These are phyloP conservation scores for Rhodamnia rubescens DNA, from an alignment of 345 rosid genomes.

Conservation along the genomic window DNA sequence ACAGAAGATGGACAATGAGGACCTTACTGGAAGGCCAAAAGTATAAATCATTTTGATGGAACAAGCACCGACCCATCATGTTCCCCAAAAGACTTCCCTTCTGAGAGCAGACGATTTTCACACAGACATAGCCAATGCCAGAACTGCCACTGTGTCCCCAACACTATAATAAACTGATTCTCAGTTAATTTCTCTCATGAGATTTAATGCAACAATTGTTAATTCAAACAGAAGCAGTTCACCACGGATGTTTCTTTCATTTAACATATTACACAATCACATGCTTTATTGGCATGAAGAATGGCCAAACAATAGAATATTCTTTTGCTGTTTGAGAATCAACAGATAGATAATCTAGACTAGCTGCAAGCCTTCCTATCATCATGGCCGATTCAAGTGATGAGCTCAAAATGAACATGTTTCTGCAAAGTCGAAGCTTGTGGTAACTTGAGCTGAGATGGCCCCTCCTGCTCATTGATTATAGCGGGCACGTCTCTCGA, in stretches of 20 bases:
- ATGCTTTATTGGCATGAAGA: not conserved
- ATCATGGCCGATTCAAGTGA: not conserved
- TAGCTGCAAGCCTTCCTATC: not conserved
- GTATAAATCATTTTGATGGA: not conserved
- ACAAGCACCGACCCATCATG: not conserved
- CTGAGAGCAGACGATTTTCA: not conserved
- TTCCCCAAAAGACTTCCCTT: not conserved
- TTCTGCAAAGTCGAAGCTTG: not conserved
- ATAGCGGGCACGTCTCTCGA: not conserved
- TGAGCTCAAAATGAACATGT: not conserved
- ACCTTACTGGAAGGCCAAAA: not conserved
- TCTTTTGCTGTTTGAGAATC: not conserved
- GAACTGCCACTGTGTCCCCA: not conserved
- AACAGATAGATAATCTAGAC: not conserved
- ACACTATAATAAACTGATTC: not conserved
- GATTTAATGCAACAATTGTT: not conserved
- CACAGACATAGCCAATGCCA: not conserved
- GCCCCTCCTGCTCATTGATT: not conserved
- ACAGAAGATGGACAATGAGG: not conserved
- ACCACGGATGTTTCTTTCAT: not conserved
- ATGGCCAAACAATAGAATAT: not conserved
- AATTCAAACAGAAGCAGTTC: not conserved
- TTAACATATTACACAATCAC: not conserved
- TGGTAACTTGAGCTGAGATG: not conserved
- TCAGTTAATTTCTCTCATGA: not conserved